phyloP scores from a whole-genome alignment of 306 rosid genomes.

The Calophaca sinica region DNA sequence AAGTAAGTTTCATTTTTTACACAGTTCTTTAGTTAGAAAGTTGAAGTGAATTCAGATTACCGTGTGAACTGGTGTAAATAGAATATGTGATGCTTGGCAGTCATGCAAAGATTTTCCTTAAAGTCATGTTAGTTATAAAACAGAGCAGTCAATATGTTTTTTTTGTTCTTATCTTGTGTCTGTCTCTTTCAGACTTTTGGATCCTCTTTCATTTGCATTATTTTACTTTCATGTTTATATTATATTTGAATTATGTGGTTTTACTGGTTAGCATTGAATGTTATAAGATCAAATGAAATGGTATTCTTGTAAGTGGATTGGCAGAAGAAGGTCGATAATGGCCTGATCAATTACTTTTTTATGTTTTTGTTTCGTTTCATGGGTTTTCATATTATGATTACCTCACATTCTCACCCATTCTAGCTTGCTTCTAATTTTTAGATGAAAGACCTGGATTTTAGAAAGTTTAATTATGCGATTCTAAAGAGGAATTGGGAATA shows the following conservation, averaged over 20 bases:
- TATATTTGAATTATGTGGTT: conserved; percentile 7
- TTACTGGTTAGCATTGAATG: not conserved
- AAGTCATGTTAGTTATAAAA: not conserved
- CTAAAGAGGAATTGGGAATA: not conserved
- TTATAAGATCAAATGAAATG: not conserved
- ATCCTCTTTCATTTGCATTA: conserved; percentile 3
- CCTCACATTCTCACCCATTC: not conserved
- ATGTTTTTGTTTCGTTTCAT: conserved; percentile 5
- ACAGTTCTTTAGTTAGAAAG: conserved; percentile 17
- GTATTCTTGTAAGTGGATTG: not conserved
- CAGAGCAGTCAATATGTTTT: conserved; percentile 18
- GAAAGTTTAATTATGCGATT: not conserved
- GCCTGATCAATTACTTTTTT: not conserved
- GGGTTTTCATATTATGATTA: conserved; percentile 4
- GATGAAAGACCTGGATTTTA: not conserved
- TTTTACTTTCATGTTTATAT: conserved; percentile 21
- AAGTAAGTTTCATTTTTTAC: conserved; percentile 16
- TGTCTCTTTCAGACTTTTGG: not conserved
- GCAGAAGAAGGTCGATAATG: not conserved
- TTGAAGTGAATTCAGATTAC: conserved; percentile 19
- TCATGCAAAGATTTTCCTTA: conserved; percentile 14
- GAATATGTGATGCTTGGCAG: conserved; percentile 16
- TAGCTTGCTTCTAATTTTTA: not conserved
- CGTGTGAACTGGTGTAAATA: conserved; percentile 29
- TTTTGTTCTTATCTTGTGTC: not conserved